Conservation (phyloP, 192 early-diverging fungal species). For the Chytriomyces confervae region DNA sequence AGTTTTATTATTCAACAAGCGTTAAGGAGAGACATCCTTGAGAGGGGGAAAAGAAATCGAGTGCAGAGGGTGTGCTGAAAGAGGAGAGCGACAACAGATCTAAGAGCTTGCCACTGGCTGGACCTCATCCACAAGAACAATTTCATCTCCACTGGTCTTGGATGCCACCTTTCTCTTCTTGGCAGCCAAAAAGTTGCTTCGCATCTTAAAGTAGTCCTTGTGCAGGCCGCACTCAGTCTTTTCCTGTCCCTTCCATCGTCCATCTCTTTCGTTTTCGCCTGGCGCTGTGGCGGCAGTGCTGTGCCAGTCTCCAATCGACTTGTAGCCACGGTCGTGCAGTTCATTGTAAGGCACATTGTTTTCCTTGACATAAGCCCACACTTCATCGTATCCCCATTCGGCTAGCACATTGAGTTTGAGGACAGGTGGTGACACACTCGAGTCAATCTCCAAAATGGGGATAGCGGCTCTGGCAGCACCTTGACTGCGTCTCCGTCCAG, state of each 20-base stretch:
- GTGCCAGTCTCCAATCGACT: constrained; percentile 92
- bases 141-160: background rate
- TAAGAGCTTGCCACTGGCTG: constrained; percentile 9
- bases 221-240: constrained; percentile 97
- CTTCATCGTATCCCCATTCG: constrained; percentile 86
- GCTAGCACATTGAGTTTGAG: constrained; percentile 94
- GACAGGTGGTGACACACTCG: constrained; percentile 65
- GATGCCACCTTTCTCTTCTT: constrained; percentile 68
- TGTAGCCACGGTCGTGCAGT: constrained; percentile 88
- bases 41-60: no score
- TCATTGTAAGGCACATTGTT: constrained; percentile 92
- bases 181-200: constrained; percentile 74
- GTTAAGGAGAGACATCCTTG: no score
- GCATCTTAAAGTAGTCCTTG: constrained; percentile 96
- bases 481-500: constrained; percentile 84
- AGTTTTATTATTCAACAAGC: no score
- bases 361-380: constrained; percentile 82
- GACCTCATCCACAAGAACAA: constrained; percentile 18
- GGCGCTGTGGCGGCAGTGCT: constrained; percentile 74
- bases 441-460: constrained; percentile 82
- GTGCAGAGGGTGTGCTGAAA: no score
- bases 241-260: constrained; percentile 84
- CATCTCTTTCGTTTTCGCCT: constrained; percentile 80
- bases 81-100: background rate
- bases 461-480: constrained; percentile 80